These are phyloP conservation scores for Didymella keratinophila DNA, from an alignment of 2,329 filamentous ascomycete genomes.

Conservation along the genomic window DNA sequence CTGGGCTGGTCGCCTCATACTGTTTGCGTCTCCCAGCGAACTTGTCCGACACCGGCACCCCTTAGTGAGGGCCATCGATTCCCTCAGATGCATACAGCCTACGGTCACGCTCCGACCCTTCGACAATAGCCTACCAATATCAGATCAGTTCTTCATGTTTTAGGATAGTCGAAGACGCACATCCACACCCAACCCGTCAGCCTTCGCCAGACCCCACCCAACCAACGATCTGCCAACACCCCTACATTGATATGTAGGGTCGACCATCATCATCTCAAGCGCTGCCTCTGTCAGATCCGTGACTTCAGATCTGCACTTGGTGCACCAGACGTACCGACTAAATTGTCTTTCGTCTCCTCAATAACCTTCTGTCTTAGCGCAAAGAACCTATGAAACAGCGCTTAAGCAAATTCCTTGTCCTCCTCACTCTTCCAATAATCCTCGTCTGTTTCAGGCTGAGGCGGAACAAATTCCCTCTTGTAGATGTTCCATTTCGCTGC, in stretches of 20 bases:
- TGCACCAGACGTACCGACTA: constrained; percentile 8
- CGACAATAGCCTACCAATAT: constrained; percentile 12
- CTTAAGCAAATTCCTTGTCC: constrained; percentile 19
- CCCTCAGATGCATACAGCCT: constrained; percentile 17
- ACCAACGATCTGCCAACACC: constrained; percentile 17
- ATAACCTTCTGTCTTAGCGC: constrained; percentile 18
- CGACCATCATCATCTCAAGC: constrained; percentile 20
- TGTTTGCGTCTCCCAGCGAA: constrained; percentile 22
- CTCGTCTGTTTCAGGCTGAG: constrained; percentile 14
- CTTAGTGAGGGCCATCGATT: constrained; percentile 8
- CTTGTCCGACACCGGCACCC: constrained; percentile 15
- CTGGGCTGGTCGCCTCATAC: constrained; percentile 14
- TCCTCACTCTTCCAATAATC: constrained; percentile 21
- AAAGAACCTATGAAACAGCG: constrained; percentile 17
- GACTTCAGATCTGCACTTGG: too few species aligned
- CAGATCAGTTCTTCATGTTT: not conserved
- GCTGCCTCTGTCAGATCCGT: not conserved
- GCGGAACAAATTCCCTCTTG: constrained; percentile 11
- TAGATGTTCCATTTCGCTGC: constrained; percentile 25
- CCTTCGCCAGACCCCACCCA: constrained; percentile 14
- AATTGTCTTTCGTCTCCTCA: constrained; percentile 9
- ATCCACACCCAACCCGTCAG: constrained; percentile 19
- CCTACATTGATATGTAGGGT: constrained; percentile 13
- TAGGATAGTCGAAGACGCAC: not conserved
- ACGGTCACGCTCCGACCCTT: constrained; percentile 15